Base-by-base conservation (phyloP, 2,329 filamentous ascomycete genomes). In the Microcyclosporella mali region DNA sequence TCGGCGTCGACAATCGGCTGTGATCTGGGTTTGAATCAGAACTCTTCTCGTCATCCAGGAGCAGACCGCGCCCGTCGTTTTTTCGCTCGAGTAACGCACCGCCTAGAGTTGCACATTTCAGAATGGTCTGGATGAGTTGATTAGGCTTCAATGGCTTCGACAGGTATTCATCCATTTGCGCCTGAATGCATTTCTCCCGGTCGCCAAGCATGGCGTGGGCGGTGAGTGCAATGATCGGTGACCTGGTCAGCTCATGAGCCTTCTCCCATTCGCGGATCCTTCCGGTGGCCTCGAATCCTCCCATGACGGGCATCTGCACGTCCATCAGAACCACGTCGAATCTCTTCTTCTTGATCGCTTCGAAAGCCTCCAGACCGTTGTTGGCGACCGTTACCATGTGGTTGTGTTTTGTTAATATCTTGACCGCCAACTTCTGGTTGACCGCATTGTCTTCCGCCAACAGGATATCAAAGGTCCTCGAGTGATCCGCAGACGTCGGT, bases 231-330 rank as follows among this genome's bases (percentile, higher is more conserved):
- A 98, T 95, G 60, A 98, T 95, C 11, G 92, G 92, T 9, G 90
- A 95, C 40, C 90, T 79, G 45, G 86, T 81, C 27, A 87, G 77
- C 42, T 82, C 83, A 55, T 87, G 79, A 52, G 82, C 85, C 47
- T 84, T 81, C 66, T 98, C 92, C 65, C 90, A 97, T 64, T 95
- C 88, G 58, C 92, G 81, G 55, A 98, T 98, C 72, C 95, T 95
- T 55, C 82, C 86, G 3, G 92, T 98, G 11, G 92, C 89, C 68
- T 98, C 92, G 62, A 98, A 97, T 33, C 92, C 92, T 62, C 92
- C 92, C 89, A 97, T 97, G 59, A 97, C 85, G n/a, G 92, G 92
- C 92, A 98, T 98, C 65, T 97, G 92, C 14, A 98, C 92, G 62
- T 98, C 92, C 92, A 98, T 98, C 37, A 98, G 76, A 52, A 98